Evolutionary conservation across 2,329 filamentous ascomycete genomes (phyloP), one percentile per base, ranked within the genome.

Genomic region (Seiridium unicorne): DNA sequence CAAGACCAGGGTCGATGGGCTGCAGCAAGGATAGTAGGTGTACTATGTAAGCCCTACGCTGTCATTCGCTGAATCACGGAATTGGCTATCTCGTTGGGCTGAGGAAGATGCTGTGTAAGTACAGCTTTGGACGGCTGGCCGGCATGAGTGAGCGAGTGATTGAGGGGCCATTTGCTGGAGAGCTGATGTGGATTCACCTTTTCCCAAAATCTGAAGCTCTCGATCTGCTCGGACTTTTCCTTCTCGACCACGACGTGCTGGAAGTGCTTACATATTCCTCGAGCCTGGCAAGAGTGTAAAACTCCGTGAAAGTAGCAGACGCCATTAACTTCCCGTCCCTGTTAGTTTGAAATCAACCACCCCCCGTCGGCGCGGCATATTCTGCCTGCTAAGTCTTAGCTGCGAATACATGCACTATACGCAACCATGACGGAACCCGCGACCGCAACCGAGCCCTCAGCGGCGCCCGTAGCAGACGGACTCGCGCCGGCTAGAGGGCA

Each of bases 31-130:
- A 57, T 70, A 44, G 36, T 51, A 54, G 32, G 13, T 8, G n/a
- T 9, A 10, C 10, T 7, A 49, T 58, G 61, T 54, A 44, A 34
- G 58, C 58, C 61, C 60, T 62, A 63, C 42, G 61, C 58, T 57
- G 42, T 68, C 67, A 70, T 70, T 70, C 64, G 69, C 63, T 65
- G 55, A 61, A 62, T 61, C 58, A 59, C 44, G 58, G 61, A 65
- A 67, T 65, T 65, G 64, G 61, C 51, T 31, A 18, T 36, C 13
- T 55, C 55, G 66, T 68, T 69, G 66, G 68, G 68, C 66, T 69
- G 66, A 69, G 31, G 46, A 31, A 44, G 11, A 31, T 46, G 31
- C 31, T 38, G 26, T 8, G 46, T 7, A n/a, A 48, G 46, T 48
- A 18, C 46, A 9, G 8, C 46, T 9, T 31, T 18, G 13, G 8